Base-by-base conservation (phyloP, 768 basidiomycete species). In the Hericium coralloides region DNA sequence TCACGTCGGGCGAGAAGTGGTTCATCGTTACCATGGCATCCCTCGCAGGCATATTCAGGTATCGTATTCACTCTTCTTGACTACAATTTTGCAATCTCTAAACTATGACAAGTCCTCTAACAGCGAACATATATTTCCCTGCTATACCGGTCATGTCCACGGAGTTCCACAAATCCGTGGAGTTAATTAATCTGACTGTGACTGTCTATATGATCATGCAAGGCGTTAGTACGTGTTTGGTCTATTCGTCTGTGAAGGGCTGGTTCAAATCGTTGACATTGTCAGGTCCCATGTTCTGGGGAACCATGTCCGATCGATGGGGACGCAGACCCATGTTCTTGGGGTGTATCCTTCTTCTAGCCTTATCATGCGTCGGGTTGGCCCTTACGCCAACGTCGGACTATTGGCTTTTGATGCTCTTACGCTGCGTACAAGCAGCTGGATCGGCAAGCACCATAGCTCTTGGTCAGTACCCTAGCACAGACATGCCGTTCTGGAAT, bases 361-460 rank as follows among this genome's bases (percentile, higher is more conserved):
- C 81, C 9, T 55, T 80, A 8, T 80, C 89, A 2, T 92, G 89
- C 64, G 72, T 92, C 17, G 81, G 79, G 2, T 67, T 83, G 18
- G 82, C 82, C 3, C 65, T 80, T 18, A 73, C 76, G 26, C 81
- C 82, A 2, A 78, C 79, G 0, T 68, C 71, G 4, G 85, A 77
- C 3, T 93, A 88, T 66, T 92, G 88, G 89, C 71, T 90, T 5
- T 72, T 93, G 12, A 77, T 93, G 73, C 62, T 93, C 15, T 76
- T 94, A n/a, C 80, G 92, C 22, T 89, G 86, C 58, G 38, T 92
- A 2, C 91, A 93, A 73, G 84, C 87, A 2, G 77, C 83, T 2
- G 90, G 91, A 1, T 89, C 85, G 2, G 87, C 89, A 0, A 88
- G 88, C 56, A 89, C 87, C 0, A 76, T 90, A 59, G 88, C 88